Evolutionary conservation across 2,329 filamentous ascomycete species (phyloP).

Genomic region (Cryphonectria nitschkei): DNA sequence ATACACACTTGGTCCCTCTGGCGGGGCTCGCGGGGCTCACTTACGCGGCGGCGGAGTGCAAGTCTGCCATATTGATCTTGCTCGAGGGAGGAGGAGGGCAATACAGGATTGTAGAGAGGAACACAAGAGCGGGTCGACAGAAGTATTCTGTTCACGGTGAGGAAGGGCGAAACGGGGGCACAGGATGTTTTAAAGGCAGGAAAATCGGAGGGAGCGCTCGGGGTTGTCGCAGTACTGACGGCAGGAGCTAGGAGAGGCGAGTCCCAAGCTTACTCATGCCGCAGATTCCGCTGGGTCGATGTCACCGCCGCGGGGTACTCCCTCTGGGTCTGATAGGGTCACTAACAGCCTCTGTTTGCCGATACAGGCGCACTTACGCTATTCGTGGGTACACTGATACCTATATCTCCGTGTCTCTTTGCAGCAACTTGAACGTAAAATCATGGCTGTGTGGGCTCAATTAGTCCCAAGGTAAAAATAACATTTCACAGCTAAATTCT

Average conservation of each 20-base stretch:
- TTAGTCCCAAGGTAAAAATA: neutral
- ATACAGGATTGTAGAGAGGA: constrained; percentile 16
- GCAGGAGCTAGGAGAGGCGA: constrained; percentile 19
- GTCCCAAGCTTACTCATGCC: constrained; percentile 26
- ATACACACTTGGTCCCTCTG: neutral
- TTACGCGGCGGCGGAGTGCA: constrained; percentile 38
- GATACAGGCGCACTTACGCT: neutral
- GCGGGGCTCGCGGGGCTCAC: constrained; percentile 32
- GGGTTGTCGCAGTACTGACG: constrained; percentile 23
- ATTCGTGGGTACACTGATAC: neutral
- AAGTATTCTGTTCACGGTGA: constrained; percentile 19
- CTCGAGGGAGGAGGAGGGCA: constrained; percentile 8
- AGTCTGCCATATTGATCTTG: constrained; percentile 38
- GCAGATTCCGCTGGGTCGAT: constrained; percentile 13
- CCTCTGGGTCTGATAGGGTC: constrained; percentile 6
- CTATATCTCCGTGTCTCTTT: neutral
- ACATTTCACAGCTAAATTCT: neutral
- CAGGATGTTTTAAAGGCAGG: constrained; percentile 22
- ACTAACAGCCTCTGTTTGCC: neutral
- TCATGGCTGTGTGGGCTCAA: neutral
- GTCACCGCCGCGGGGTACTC: constrained; percentile 22
- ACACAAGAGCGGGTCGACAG: constrained; percentile 11
- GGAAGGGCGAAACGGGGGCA: constrained; percentile 10
- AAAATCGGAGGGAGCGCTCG: constrained; percentile 23
- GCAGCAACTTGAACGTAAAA: neutral